Conservation (phyloP, 495 filamentous ascomycete genomes). For the Xylona heveae region DNA sequence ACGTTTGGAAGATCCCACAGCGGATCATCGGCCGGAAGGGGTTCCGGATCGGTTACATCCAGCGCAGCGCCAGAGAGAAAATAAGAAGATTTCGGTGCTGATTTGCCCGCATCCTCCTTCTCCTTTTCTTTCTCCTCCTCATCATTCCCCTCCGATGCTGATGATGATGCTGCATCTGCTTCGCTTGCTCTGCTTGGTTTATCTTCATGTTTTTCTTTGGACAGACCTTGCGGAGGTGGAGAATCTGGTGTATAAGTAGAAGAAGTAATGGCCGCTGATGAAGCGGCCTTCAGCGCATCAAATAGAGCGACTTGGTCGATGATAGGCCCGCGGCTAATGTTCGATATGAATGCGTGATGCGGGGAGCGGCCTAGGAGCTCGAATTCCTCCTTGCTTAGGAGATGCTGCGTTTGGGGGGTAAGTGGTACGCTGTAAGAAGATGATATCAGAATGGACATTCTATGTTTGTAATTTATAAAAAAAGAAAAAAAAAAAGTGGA, state of each 20-base stretch:
- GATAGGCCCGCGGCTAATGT: constrained; percentile 54
- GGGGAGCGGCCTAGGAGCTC: constrained; percentile 32
- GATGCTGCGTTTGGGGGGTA: constrained; percentile 39
- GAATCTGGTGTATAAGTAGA: too few relatives aligned
- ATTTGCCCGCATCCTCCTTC: constrained; percentile 16
- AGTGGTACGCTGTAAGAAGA: too few relatives aligned
- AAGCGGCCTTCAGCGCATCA: constrained; percentile 33
- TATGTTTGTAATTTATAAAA: too few relatives aligned
- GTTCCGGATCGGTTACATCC: constrained; percentile 79
- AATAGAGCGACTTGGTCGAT: constrained; percentile 50
- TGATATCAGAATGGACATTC: too few relatives aligned
- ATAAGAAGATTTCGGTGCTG: too few relatives aligned
- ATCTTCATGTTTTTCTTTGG: too few relatives aligned
- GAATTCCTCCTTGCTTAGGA: constrained; percentile 46
- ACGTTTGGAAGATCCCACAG: constrained; percentile 58
- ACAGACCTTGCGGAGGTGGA: too few relatives aligned
- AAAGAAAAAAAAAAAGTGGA: too few relatives aligned
- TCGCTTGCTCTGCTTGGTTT: too few relatives aligned
- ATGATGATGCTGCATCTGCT: too few relatives aligned
- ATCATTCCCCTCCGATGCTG: constrained; percentile 9
- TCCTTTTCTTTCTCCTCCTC: constrained; percentile 4
- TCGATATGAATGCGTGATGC: constrained; percentile 40
- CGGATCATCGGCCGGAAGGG: constrained; percentile 43
- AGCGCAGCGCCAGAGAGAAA: constrained; percentile 65
- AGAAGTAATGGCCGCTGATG: too few relatives aligned